Evolutionary conservation across 1,139 yeast species (phyloP), one percentile per base, ranked within the genome.

Genomic region (Protomyces arabidopsidicola): DNA sequence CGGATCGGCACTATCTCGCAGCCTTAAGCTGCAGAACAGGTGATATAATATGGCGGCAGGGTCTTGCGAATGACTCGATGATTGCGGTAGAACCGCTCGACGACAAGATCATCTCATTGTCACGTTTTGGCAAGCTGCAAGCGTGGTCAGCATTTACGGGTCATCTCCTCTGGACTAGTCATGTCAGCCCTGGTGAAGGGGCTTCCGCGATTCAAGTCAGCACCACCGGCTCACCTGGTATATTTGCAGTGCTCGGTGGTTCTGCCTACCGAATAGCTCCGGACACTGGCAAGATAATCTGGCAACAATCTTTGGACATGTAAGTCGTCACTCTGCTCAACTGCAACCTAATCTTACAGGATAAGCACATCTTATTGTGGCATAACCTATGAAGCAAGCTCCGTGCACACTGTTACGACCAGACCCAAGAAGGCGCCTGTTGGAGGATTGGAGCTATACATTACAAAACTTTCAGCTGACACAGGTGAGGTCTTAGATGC

Each of bases 11-110:
- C 22, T 35, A 58, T 35, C 31, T 63, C 20, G 65, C 65, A 8
- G 65, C 65, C 14, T 42, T 63, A 22, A 36, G 45, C 12, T 53
- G 54, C 48, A 27, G 52, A 16, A 18, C 42, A 18, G 65, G 65
- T 14, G 59, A 45, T 8, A 31, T 63, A 18, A 12, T 63, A 14
- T 63, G 65, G 65, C 48, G 65, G 36, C 64, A 63, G 35, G 42
- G 18, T 18, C 34, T 31, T 16, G 16, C 20, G 39, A 22, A 45
- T 14, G 50, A 51, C n/a, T 38, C 39, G 18, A 27, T 42, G n/a
- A 18, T 53, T 48, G n/a, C 14, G 2, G 20, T 51, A 31, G 42
- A 45, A n/a, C 56, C 61, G 20, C 14, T 38, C n/a, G 56, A 24
- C 8, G 45, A 39, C n/a, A 27, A 18, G 14, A 39, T 58, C 39